phyloP scores from a whole-genome alignment of 169 alveolate species.

The Eimeria acervulina region DNA sequence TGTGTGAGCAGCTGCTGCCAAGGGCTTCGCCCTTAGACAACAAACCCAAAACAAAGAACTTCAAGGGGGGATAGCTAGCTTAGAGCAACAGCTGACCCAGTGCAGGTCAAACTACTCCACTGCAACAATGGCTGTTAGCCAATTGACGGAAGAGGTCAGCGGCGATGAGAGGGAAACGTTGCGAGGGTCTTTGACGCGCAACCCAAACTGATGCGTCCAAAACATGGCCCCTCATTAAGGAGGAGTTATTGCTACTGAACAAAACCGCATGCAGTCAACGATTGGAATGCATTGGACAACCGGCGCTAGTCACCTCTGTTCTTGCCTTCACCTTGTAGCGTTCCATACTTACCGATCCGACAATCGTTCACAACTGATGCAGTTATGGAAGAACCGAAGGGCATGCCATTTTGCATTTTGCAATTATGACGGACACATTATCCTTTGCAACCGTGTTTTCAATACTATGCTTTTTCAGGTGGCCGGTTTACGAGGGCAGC shows the following conservation, averaged over 20 bases:
- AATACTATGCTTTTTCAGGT: neutral
- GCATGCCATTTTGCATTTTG: neutral
- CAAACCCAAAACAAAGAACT: slow-evolving; percentile 55
- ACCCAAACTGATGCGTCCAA: too few species aligned
- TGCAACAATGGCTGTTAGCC: slow-evolving; percentile 60
- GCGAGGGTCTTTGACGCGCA: neutral
- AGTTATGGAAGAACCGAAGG: too few species aligned
- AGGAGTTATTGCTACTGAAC: too few species aligned
- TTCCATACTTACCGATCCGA: neutral
- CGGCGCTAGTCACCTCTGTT: neutral
- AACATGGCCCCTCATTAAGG: neutral
- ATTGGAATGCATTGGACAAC: neutral
- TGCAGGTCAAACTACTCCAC: slow-evolving; percentile 54
- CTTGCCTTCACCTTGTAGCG: neutral
- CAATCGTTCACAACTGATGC: neutral
- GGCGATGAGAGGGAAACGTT: neutral
- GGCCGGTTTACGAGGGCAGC: slow-evolving; percentile 89
- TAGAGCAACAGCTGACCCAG: slow-evolving; percentile 72
- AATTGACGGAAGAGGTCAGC: slow-evolving; percentile 86
- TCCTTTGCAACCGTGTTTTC: neutral
- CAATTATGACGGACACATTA: neutral
- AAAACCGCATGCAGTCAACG: neutral
- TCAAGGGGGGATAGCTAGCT: slow-evolving; percentile 37
- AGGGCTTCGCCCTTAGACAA: slow-evolving; percentile 62
- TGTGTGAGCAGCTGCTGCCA: slow-evolving; percentile 73